These are phyloP conservation scores for Mortierella sp. DNA, from an alignment of 371 early-diverging fungal species.

Conservation along the genomic window DNA sequence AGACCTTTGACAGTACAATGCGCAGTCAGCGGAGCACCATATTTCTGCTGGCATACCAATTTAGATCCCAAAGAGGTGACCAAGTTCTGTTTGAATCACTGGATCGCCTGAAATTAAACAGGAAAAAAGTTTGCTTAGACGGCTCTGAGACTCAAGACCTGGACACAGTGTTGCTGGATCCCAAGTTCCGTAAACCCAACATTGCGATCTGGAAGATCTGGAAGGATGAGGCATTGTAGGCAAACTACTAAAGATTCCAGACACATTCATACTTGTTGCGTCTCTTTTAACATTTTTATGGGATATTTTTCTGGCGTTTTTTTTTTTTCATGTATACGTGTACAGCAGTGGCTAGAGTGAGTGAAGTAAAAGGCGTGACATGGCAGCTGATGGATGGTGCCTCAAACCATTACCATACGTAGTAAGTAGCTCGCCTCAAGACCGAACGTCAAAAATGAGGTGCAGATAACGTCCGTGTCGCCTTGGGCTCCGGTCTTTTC, in stretches of 20 bases:
- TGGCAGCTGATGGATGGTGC: no score
- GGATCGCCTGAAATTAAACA: constrained; percentile 27
- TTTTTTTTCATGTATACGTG: constrained; percentile 13
- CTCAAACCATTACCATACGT: no score
- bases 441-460: no score
- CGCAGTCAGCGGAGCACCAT: no score
- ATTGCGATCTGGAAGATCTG: constrained; percentile 51
- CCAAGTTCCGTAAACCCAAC: constrained; percentile 30
- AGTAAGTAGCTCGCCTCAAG: no score
- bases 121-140: constrained; percentile 19
- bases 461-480: no score
- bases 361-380: no score
- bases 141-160: not conserved
- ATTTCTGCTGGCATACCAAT: constrained; percentile 45
- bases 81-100: constrained; percentile 34
- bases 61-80: constrained; percentile 45
- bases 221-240: constrained; percentile 1
- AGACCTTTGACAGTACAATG: no score
- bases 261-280: no score
- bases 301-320: constrained; percentile 12
- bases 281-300: no score
- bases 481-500: no score
- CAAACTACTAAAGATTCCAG: not conserved
- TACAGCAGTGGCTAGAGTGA: no score
- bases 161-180: constrained; percentile 26